These are phyloP conservation scores for Trypanosoma theileri DNA, from an alignment of 208 protist species.

Conservation along the genomic window DNA sequence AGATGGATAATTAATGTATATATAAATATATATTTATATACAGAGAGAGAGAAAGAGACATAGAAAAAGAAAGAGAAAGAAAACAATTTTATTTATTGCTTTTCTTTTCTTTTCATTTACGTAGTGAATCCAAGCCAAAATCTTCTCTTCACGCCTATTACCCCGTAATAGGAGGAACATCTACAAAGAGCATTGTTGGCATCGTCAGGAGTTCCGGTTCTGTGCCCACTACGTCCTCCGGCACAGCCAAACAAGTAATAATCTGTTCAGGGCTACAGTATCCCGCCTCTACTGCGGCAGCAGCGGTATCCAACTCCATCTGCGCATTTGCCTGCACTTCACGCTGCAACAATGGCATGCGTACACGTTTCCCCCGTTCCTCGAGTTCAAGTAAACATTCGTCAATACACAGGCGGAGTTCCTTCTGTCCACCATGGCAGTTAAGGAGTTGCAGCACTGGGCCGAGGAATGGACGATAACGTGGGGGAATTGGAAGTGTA, in stretches of 20 bases:
- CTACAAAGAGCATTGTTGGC: constrained; percentile 29
- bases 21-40: no score
- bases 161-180: constrained; percentile 23
- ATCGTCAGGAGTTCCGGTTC: constrained; percentile 36
- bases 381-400: constrained; percentile 63
- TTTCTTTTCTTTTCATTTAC: no score
- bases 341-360: constrained; percentile 48
- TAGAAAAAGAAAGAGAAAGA: no score
- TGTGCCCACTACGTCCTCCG: constrained; percentile 52
- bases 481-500: constrained; percentile 47
- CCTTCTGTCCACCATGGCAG: constrained; percentile 72
- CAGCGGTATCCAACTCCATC: constrained; percentile 44
- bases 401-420: constrained; percentile 59
- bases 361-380: constrained; percentile 70
- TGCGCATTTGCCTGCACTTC: constrained; percentile 27
- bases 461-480: constrained; percentile 57
- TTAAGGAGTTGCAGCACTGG: constrained; percentile 61
- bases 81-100: no score
- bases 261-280: constrained; percentile 25
- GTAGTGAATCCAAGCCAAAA: no score
- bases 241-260: constrained; percentile 62
- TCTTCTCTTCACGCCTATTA: background rate
- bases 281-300: constrained; percentile 19
- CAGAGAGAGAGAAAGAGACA: no score
- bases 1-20: no score